These are phyloP conservation scores for Mentha longifolia DNA, from an alignment of 257 asterid genomes.

Conservation along the genomic window DNA sequence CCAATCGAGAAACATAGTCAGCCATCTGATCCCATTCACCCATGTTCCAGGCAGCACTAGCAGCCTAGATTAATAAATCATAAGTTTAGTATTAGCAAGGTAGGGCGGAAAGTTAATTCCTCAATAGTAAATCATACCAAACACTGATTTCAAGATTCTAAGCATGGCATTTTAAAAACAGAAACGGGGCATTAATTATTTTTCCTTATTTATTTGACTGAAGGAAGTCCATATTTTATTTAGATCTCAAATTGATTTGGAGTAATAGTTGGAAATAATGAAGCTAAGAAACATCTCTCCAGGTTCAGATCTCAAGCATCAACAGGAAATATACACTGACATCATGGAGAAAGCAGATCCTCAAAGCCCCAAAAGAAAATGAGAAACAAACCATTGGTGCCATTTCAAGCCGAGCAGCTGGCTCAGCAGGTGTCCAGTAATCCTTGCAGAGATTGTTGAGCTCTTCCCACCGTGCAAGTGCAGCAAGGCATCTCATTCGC, in stretches of 20 bases:
- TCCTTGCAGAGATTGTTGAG: conserved; percentile 97
- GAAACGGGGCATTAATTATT: conserved; percentile 5
- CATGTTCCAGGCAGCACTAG: conserved; percentile 99
- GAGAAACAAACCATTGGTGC: conserved; percentile 85
- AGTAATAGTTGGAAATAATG: conserved; percentile 25
- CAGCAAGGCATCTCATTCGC: conserved; percentile 98
- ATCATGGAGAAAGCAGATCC: conserved; percentile 16
- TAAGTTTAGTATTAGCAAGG: conserved; percentile 23
- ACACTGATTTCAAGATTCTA: conserved; percentile 3
- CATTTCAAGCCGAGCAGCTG: conserved; percentile 98
- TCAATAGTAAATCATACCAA: conserved; percentile 2
- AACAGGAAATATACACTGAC: conserved; percentile 11
- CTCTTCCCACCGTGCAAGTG: conserved; percentile 99
- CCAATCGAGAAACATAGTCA: conserved; percentile 93
- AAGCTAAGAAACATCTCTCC: conserved; percentile 6
- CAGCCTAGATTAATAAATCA: conserved; percentile 70
- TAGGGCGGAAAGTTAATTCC: conserved; percentile 1
- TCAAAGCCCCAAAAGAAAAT: conserved; percentile 27
- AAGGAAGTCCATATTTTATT: neutral
- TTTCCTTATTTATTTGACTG: conserved; percentile 2
- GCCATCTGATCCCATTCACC: conserved; percentile 99
- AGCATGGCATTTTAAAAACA: conserved; percentile 11
- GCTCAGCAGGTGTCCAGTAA: conserved; percentile 98
- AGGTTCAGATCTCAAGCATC: conserved; percentile 25
- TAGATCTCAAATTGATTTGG: conserved; percentile 15